Evolutionary conservation across 371 early-diverging fungal species (phyloP).

Genomic region (Actinomortierella ambigua): DNA sequence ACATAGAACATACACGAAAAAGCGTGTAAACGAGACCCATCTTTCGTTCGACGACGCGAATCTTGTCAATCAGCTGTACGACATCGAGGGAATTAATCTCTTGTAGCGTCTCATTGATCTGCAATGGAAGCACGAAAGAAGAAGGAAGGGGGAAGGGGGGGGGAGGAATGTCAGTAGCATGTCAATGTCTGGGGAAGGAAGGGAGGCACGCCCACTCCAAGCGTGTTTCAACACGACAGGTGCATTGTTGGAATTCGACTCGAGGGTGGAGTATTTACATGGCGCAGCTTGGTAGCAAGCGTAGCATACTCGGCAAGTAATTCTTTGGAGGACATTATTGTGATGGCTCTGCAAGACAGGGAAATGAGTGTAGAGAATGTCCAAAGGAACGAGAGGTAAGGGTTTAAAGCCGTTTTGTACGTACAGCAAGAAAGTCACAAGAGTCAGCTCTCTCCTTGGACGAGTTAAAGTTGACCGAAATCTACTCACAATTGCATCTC

Average conservation of each 20-base stretch:
- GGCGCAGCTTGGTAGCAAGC: conserved; percentile 22
- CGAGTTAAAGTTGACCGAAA: too few relatives aligned
- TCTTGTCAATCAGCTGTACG: conserved; percentile 44
- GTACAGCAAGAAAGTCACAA: too few relatives aligned
- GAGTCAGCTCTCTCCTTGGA: too few relatives aligned
- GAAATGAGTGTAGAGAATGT: too few relatives aligned
- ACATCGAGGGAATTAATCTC: conserved; percentile 43
- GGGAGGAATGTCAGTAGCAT: not conserved
- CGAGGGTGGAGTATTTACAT: conserved; percentile 22
- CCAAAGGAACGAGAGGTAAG: too few relatives aligned
- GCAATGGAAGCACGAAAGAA: not conserved
- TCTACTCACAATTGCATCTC: too few relatives aligned
- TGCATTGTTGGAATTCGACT: not conserved
- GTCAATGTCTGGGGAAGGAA: not conserved
- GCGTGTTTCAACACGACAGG: not conserved
- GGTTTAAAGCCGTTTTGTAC: too few relatives aligned
- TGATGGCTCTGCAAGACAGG: not conserved
- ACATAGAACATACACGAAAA: conserved; percentile 22
- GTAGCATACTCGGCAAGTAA: conserved; percentile 32
- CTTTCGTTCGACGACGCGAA: conserved; percentile 40
- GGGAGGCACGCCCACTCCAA: not conserved
- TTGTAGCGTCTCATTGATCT: conserved; percentile 39
- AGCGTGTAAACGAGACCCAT: conserved; percentile 44
- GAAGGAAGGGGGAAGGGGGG: not conserved
- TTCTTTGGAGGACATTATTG: conserved; percentile 45